A percentile compares a stretch with the other conserved stretches of the same genome.
These are phyloP conservation scores for Athelia psychrophila DNA, from an alignment of 1,284 basidiomycete genomes.

Conservation along the genomic window DNA sequence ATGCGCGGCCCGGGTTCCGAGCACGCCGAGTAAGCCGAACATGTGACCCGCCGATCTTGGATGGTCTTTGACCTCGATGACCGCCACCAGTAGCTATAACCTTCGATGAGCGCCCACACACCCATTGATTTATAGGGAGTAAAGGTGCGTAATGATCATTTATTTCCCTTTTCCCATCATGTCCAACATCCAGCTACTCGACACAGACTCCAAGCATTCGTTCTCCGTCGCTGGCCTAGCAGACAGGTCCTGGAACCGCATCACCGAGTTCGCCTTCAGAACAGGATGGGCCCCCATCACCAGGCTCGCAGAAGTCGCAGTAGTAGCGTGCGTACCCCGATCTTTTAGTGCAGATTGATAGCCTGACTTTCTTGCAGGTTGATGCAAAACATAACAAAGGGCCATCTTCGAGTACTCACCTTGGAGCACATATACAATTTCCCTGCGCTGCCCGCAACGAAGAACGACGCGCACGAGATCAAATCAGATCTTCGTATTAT, in stretches of 20 bases:
- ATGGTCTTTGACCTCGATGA: too few relatives aligned
- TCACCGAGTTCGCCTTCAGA: constrained; percentile 29
- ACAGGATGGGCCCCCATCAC: constrained; percentile 39
- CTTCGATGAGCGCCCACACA: too few relatives aligned
- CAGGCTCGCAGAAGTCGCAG: constrained; percentile 41
- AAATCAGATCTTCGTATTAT: constrained; percentile 55
- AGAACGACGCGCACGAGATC: constrained; percentile 16
- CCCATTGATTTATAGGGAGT: too few relatives aligned
- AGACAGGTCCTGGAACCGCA: constrained; percentile 37
- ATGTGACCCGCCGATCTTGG: too few relatives aligned
- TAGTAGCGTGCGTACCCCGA: constrained; percentile 37
- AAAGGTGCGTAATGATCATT: too few relatives aligned
- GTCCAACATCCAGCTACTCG: too few relatives aligned
- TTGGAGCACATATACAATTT: constrained; percentile 44
- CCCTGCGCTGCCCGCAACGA: constrained; percentile 24
- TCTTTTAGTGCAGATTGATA: background rate
- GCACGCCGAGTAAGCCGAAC: too few relatives aligned
- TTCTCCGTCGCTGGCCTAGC: constrained; percentile 39
- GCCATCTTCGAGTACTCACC: constrained; percentile 46
- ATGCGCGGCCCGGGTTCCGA: too few relatives aligned
- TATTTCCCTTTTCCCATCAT: too few relatives aligned
- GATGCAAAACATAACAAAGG: constrained; percentile 46
- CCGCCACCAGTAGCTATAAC: too few relatives aligned
- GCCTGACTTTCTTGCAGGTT: constrained; percentile 25
- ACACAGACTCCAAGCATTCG: constrained; percentile 28